phyloP scores from a whole-genome alignment of 176 grass and related monocot species.

The Panicum miliaceum region DNA sequence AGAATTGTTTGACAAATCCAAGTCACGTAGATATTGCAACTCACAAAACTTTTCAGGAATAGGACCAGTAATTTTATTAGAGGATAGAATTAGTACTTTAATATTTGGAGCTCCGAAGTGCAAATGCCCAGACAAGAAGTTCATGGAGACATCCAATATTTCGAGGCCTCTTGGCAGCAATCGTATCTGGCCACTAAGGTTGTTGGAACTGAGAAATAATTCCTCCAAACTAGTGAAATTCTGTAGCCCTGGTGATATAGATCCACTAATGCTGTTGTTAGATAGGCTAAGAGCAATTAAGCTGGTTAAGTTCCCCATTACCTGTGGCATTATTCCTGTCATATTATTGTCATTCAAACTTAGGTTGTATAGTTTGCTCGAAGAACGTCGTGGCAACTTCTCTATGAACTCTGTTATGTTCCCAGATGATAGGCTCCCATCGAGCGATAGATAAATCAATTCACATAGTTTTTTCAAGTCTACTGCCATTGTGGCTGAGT shows the following conservation, averaged over 20 bases:
- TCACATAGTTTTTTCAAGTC: slow-evolving; percentile 12
- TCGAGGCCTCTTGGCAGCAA: neutral
- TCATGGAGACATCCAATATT: neutral
- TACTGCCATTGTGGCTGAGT: neutral
- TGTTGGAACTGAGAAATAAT: neutral
- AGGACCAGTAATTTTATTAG: neutral
- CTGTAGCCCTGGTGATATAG: neutral
- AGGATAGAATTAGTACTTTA: neutral
- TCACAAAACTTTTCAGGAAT: neutral
- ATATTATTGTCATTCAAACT: slow-evolving; percentile 1
- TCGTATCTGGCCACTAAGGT: neutral
- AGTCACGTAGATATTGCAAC: neutral
- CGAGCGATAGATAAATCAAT: slow-evolving; percentile 25
- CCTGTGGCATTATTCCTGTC: slow-evolving; percentile 6
- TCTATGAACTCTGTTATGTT: slow-evolving; percentile 25
- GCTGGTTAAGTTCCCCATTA: neutral
- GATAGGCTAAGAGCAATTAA: neutral
- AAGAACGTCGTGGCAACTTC: neutral
- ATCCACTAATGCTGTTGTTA: neutral
- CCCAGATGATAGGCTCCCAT: neutral
- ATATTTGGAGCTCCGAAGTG: neutral
- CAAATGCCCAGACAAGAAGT: slow-evolving; percentile 14
- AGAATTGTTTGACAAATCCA: slow-evolving; percentile 6
- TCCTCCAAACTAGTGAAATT: neutral
- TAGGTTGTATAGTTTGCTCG: neutral